These are phyloP conservation scores for Sporobolomyces pararoseus DNA, from an alignment of 768 basidiomycete genomes.

Conservation along the genomic window DNA sequence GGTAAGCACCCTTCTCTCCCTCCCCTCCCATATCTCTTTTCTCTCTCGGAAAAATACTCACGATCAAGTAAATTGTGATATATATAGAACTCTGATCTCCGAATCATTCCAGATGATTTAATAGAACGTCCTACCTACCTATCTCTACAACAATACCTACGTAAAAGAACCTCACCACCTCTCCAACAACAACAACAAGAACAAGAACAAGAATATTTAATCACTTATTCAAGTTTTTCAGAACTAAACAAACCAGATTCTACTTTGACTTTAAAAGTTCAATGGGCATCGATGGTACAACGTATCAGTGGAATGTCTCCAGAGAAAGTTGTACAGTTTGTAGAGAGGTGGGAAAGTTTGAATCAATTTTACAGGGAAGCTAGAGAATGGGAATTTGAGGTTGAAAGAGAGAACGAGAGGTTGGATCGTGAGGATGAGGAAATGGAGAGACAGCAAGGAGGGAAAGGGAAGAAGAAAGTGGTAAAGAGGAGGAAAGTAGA, in stretches of 20 bases:
- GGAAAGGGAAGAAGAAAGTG: background rate
- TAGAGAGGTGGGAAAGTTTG: slow-evolving; percentile 49
- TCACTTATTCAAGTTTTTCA: slow-evolving; percentile 48
- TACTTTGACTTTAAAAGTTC: slow-evolving; percentile 45
- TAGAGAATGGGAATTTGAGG: background rate
- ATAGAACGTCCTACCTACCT: slow-evolving; percentile 48
- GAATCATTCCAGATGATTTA: slow-evolving; percentile 48
- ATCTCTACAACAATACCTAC: slow-evolving; percentile 47
- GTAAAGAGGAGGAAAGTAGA: slow-evolving; percentile 30
- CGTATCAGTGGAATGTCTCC: slow-evolving; percentile 50
- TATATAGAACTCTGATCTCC: slow-evolving; percentile 40
- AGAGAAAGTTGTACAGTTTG: slow-evolving; percentile 49
- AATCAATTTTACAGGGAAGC: slow-evolving; percentile 17
- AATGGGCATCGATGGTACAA: slow-evolving; percentile 50
- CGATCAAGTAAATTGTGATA: too few relatives aligned
- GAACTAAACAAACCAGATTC: slow-evolving; percentile 49
- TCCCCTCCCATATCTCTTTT: background rate
- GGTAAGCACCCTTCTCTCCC: slow-evolving; percentile 5
- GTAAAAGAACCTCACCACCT: slow-evolving; percentile 36
- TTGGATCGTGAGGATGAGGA: slow-evolving; percentile 1
- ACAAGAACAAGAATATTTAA: too few relatives aligned
- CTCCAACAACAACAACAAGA: too few relatives aligned
- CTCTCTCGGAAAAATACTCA: too few relatives aligned
- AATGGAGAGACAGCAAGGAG: background rate
- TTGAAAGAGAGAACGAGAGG: slow-evolving; percentile 23